Evolutionary conservation across 495 filamentous ascomycete species (phyloP), one percentile per base, ranked within the genome.

Genomic region (Aspergillus coremiiformis): DNA sequence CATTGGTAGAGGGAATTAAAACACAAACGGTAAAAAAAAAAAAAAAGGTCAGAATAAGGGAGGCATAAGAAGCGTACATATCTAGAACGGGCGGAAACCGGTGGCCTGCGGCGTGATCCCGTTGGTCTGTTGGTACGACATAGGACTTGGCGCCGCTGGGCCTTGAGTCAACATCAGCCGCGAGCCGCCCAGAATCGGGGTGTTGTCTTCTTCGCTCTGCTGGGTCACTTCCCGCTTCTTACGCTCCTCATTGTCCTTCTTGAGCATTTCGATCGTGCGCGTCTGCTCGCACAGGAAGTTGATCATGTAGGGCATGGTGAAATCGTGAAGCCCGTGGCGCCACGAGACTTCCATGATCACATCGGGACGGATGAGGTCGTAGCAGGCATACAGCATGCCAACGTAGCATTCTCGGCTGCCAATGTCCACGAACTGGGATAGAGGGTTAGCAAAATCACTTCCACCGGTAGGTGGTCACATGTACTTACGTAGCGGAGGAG

Each of bases 301-400:
- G 79, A 99, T 97, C 90, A 99, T 94, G 77, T 90, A 99, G 14
- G 94, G 94, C 94, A 99, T 97, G 50, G 92, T 94, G 75, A 94
- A 97, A 77, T 99, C 94, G 55, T 85, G 83, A 30, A 99, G 84
- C 47, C 90, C 89, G 67, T 94, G 78, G 59, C 94, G 91, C 94
- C 94, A 99, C 48, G 92, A 96, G 46, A 99, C 77, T 74, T 99
- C 94, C 74, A 99, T 82, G 52, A 97, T 85, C 37, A 90, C 78
- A 57, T 95, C 86, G 11, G 94, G 85, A 15, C 86, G 87, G 63
- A 99, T 92, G 44, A 99, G 83, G 53, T 99, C 94, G 71, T 99
- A 95, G 79, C 94, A 99, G 46, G 94, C 84, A 63, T 99, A 99
- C 49, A 99, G 80, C 91, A 97, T 97, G 57, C 90, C 94, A 27